These are phyloP conservation scores for Daphne laureola DNA, from an alignment of 441 rosid genomes.

Conservation along the genomic window DNA sequence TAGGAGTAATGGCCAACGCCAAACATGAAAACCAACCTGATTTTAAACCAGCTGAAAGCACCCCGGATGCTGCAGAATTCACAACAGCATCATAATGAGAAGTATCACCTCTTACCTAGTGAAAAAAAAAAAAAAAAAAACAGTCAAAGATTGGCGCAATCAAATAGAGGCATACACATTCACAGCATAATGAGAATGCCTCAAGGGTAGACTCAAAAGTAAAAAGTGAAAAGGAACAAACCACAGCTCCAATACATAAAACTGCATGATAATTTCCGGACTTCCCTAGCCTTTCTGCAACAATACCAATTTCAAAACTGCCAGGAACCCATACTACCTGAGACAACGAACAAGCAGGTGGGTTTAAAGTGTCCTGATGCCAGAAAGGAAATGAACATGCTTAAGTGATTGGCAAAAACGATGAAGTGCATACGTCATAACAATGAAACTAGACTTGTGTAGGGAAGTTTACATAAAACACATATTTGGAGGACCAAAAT, in stretches of 20 bases:
- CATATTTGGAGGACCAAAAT: neutral
- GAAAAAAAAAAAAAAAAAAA: constrained; percentile 20
- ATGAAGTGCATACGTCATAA: neutral
- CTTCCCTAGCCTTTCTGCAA: constrained; percentile 72
- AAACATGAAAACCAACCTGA: constrained; percentile 48
- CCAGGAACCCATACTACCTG: constrained; percentile 99
- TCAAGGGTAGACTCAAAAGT: neutral
- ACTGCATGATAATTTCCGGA: constrained; percentile 64
- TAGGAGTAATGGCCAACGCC: neutral
- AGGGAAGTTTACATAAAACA: neutral
- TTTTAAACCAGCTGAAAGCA: constrained; percentile 85
- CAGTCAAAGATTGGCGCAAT: constrained; percentile 2
- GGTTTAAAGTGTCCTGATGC: neutral
- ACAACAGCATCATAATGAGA: constrained; percentile 94
- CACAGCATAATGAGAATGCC: neutral
- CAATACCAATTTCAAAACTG: constrained; percentile 82
- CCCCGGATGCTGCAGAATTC: constrained; percentile 92
- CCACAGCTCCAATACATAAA: constrained; percentile 97
- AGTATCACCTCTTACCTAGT: constrained; percentile 90
- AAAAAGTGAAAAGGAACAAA: constrained; percentile 27
- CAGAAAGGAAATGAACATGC: constrained; percentile 2
- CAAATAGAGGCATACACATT: constrained; percentile 4
- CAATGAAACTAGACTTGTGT: neutral
- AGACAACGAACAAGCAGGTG: constrained; percentile 1
- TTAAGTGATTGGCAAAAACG: neutral